These are phyloP conservation scores for Alternaria alternata DNA, from an alignment of 2,329 filamentous ascomycete species.

Conservation along the genomic window DNA sequence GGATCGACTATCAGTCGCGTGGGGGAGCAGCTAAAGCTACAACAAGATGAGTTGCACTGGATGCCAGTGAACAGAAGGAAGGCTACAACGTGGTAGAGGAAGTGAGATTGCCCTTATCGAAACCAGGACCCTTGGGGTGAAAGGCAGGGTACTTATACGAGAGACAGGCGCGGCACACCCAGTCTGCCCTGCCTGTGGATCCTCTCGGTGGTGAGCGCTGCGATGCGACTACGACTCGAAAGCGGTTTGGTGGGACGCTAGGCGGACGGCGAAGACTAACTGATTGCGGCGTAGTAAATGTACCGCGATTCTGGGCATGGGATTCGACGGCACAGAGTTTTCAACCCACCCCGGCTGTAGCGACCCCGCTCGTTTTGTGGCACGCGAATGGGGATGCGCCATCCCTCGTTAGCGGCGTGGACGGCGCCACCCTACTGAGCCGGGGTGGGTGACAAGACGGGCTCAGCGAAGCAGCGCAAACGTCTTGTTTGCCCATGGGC, in stretches of 20 bases:
- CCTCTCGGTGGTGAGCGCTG: slow-evolving; percentile 34
- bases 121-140: slow-evolving; percentile 14
- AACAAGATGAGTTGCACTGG: slow-evolving; percentile 34
- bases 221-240: slow-evolving; percentile 22
- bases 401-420: slow-evolving; percentile 1
- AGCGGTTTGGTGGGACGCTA: slow-evolving; percentile 24
- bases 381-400: slow-evolving; percentile 24
- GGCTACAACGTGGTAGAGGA: slow-evolving; percentile 21
- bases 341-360: slow-evolving; percentile 21
- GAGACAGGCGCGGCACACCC: slow-evolving; percentile 30
- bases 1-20: slow-evolving; percentile 23
- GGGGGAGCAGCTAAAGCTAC: slow-evolving; percentile 30
- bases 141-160: slow-evolving; percentile 38
- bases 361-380: slow-evolving; percentile 31
- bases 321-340: slow-evolving; percentile 40
- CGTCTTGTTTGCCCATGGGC: slow-evolving; percentile 12
- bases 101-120: slow-evolving; percentile 26
- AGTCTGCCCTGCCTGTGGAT: slow-evolving; percentile 31
- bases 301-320: slow-evolving; percentile 35
- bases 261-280: slow-evolving; percentile 30
- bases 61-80: slow-evolving; percentile 28
- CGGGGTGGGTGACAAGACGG: slow-evolving; percentile 22
- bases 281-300: slow-evolving; percentile 16
- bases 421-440: slow-evolving; percentile 18
- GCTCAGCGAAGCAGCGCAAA: slow-evolving; percentile 19